A percentile compares a stretch with the other conserved stretches of the same genome.
Evolutionary conservation across 768 basidiomycete species (phyloP).

Genomic region (Lentinula guzmanii): DNA sequence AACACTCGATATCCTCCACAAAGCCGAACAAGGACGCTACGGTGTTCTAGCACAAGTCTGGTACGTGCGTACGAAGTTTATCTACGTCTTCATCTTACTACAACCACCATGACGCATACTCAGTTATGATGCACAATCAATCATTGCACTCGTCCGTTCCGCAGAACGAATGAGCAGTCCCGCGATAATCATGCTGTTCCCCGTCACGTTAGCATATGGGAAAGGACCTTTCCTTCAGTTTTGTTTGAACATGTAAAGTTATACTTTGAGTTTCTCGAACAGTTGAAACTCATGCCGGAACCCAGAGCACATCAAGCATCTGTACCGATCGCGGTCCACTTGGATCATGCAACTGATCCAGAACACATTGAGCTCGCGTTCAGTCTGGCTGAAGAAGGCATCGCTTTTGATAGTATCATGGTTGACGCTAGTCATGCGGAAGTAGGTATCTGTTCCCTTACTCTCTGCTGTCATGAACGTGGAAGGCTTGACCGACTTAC

Average conservation of each 20-base stretch:
- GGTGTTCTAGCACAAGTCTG: constrained; percentile 39
- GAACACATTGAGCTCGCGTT: constrained; percentile 41
- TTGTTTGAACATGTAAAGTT: constrained; percentile 32
- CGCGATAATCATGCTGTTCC: constrained; percentile 40
- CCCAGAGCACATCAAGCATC: constrained; percentile 35
- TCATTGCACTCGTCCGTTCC: constrained; percentile 38
- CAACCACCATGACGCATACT: neutral
- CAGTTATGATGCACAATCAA: constrained; percentile 42
- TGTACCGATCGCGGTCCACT: constrained; percentile 43
- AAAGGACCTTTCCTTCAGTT: constrained; percentile 39
- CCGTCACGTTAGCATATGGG: constrained; percentile 38
- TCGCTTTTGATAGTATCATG: constrained; percentile 45
- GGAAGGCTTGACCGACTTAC: too few relatives aligned
- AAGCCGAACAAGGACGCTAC: constrained; percentile 35
- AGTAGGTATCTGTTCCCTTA: constrained; percentile 14
- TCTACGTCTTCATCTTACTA: neutral
- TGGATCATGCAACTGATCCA: constrained; percentile 42
- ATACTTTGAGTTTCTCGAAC: neutral
- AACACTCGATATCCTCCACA: constrained; percentile 32
- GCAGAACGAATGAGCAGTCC: constrained; percentile 40
- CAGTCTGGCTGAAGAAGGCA: constrained; percentile 37
- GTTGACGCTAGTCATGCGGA: constrained; percentile 45
- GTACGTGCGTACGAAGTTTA: constrained; percentile 14
- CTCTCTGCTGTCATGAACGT: neutral
- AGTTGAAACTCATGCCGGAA: neutral